Percentiles rank a stretch among this genome's conserved stretches.
Conservation (phyloP, 495 filamentous ascomycete species). For the Hypoxylon fragiforme region DNA sequence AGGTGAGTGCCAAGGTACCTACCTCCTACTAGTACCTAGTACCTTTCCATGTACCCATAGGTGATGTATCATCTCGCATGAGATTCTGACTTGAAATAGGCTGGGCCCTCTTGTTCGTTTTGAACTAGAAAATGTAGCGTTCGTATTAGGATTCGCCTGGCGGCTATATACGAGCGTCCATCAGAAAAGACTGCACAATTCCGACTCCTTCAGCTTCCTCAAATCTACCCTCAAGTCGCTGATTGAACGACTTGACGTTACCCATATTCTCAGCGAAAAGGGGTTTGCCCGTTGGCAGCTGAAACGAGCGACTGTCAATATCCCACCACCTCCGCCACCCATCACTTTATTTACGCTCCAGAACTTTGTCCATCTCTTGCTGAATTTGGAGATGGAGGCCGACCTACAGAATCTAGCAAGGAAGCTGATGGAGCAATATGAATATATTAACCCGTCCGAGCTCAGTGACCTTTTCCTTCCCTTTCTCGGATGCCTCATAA, state of each 20-base stretch:
- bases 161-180: neutral
- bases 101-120: neutral
- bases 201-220: conserved; percentile 6
- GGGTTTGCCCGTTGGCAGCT: conserved; percentile 5
- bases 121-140: conserved; percentile 3
- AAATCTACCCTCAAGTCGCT: conserved; percentile 6
- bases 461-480: conserved; percentile 4
- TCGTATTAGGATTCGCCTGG: conserved; percentile 4
- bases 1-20: conserved; percentile 1
- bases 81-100: conserved; percentile 6
- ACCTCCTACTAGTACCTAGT: neutral
- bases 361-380: conserved; percentile 3
- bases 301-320: neutral
- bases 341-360: conserved; percentile 1
- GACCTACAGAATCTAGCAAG: conserved; percentile 1
- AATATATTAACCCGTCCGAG: conserved; percentile 4
- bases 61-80: neutral
- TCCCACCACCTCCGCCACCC: conserved; percentile 2
- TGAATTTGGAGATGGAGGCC: conserved; percentile 4
- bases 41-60: no score
- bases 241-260: conserved; percentile 3
- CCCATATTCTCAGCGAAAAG: conserved; percentile 1
- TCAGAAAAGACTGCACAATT: neutral
- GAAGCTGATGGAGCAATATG: neutral
- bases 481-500: conserved; percentile 1